Percentiles rank a stretch among this genome's conserved stretches.
Conservation (phyloP, 805 yeast genomes). For the Diddensiella transvaalensis region DNA sequence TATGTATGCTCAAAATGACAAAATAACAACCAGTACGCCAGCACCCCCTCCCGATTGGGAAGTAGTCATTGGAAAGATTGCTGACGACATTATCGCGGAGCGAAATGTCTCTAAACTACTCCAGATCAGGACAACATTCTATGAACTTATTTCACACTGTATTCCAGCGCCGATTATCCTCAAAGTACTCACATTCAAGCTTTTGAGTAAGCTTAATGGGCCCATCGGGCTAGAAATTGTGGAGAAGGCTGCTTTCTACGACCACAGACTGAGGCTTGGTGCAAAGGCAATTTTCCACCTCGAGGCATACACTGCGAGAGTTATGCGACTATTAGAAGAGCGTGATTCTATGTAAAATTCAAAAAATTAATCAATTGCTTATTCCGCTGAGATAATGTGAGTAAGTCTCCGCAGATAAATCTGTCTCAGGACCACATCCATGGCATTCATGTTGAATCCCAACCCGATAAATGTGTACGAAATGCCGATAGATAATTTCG, state of each 20-base stretch:
- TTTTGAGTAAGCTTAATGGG: conserved; percentile 31
- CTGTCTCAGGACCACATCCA: too few relatives aligned
- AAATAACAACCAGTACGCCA: conserved; percentile 38
- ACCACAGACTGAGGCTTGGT: conserved; percentile 84
- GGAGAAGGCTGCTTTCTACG: conserved; percentile 56
- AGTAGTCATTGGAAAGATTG: conserved; percentile 64
- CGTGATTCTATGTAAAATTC: background rate
- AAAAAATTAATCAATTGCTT: too few relatives aligned
- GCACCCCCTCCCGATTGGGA: conserved; percentile 86
- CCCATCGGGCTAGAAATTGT: conserved; percentile 37
- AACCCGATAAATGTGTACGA: too few relatives aligned
- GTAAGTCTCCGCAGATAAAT: too few relatives aligned
- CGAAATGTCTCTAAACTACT: conserved; percentile 51
- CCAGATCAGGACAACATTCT: conserved; percentile 60
- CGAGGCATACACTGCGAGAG: conserved; percentile 88
- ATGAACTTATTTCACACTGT: conserved; percentile 88
- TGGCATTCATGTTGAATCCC: too few relatives aligned
- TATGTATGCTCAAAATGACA: conserved; percentile 39
- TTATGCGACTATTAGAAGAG: conserved; percentile 70
- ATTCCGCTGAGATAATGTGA: too few relatives aligned
- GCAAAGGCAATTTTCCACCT: conserved; percentile 87
- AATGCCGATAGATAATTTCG: too few relatives aligned
- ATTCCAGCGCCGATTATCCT: conserved; percentile 84
- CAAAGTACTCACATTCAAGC: conserved; percentile 47
- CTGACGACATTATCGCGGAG: conserved; percentile 54